Evolutionary conservation across 1,139 yeast species (phyloP).

Genomic region (Zygotorulaspora mrakii): DNA sequence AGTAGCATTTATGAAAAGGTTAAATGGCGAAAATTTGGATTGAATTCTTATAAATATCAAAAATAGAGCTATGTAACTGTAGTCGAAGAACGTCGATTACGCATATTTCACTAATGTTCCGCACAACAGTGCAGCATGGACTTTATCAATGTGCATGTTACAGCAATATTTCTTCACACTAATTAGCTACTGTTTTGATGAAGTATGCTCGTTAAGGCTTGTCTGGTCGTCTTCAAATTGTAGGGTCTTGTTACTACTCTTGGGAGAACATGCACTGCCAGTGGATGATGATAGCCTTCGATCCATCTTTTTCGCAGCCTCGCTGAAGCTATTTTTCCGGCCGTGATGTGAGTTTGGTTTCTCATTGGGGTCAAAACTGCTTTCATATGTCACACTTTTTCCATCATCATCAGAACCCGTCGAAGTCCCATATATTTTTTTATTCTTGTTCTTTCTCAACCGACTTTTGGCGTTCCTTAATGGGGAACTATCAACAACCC

Average conservation of each 20-base stretch:
- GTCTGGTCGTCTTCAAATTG: conserved; percentile 2
- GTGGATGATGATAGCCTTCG: conserved; percentile 9
- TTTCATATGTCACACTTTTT: conserved; percentile 7
- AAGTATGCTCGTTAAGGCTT: conserved; percentile 5
- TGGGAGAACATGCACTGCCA: conserved; percentile 12
- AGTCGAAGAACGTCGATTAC: neutral
- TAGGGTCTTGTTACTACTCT: conserved; percentile 5
- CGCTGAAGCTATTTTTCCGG: conserved; percentile 10
- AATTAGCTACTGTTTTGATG: neutral
- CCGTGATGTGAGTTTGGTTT: conserved; percentile 4
- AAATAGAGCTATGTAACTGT: conserved; percentile 3
- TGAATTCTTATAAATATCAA: conserved; percentile 27
- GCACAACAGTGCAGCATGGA: too few relatives aligned
- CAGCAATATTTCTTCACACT: neutral
- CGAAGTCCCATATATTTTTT: conserved; percentile 2
- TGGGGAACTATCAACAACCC: conserved; percentile 8
- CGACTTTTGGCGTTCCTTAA: conserved; percentile 5
- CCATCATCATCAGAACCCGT: conserved; percentile 13
- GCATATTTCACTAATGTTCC: neutral
- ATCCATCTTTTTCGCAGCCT: conserved; percentile 6
- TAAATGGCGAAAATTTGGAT: conserved; percentile 32
- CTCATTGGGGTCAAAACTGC: conserved; percentile 9
- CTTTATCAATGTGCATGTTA: too few relatives aligned
- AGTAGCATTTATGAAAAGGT: conserved; percentile 32
- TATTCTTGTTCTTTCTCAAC: conserved; percentile 7